Percentiles rank a stretch among this genome's conserved stretches.
Conservation (phyloP, 2,329 filamentous ascomycete species). For the Neofusicoccum laricinum region DNA sequence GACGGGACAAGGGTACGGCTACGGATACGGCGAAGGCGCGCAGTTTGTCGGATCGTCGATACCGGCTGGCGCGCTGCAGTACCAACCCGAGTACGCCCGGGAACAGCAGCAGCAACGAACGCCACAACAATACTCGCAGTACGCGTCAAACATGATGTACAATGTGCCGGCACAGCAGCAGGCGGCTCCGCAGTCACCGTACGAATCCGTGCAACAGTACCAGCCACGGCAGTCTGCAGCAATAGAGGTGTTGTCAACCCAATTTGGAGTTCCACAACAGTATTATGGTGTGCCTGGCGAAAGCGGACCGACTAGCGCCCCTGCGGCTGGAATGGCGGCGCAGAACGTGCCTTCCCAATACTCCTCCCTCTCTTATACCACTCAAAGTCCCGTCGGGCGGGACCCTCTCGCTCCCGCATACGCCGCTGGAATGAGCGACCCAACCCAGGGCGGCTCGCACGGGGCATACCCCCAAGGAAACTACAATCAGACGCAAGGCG, state of each 20-base stretch:
- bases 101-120: conserved; percentile 50
- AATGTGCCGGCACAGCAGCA: conserved; percentile 66
- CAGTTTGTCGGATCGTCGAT: conserved; percentile 56
- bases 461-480: conserved; percentile 35
- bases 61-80: conserved; percentile 53
- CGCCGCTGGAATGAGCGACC: conserved; percentile 52
- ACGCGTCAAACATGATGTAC: conserved; percentile 72
- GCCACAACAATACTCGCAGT: conserved; percentile 48
- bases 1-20: conserved; percentile 45
- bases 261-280: conserved; percentile 67
- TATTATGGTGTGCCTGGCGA: conserved; percentile 67
- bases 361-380: conserved; percentile 56
- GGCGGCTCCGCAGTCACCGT: conserved; percentile 57
- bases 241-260: conserved; percentile 70
- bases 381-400: conserved; percentile 57
- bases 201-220: conserved; percentile 75
- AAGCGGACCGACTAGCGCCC: conserved; percentile 55
- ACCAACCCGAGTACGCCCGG: conserved; percentile 65
- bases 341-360: conserved; percentile 66
- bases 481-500: conserved; percentile 39
- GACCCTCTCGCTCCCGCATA: conserved; percentile 52
- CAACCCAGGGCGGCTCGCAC: conserved; percentile 40
- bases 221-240: conserved; percentile 71
- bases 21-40: conserved; percentile 55
- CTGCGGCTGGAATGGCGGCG: conserved; percentile 56